These are phyloP conservation scores for Geotrichum reessii DNA, from an alignment of 1,139 yeast genomes.

Conservation along the genomic window DNA sequence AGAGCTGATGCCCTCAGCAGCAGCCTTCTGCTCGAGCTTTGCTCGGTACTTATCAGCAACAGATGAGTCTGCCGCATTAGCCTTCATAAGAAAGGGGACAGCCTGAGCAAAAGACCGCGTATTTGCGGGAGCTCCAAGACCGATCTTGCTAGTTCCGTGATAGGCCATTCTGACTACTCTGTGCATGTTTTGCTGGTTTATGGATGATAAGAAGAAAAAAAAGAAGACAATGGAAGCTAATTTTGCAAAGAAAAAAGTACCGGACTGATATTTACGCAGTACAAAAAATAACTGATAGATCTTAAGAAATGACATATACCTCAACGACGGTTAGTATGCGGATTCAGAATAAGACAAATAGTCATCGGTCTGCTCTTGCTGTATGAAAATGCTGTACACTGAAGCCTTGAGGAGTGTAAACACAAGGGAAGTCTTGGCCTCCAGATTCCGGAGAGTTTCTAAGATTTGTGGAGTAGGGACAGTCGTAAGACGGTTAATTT, in stretches of 20 bases:
- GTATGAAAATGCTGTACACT: constrained; percentile 48
- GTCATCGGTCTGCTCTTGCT: constrained; percentile 36
- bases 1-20: constrained; percentile 40
- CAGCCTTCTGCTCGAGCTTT: constrained; percentile 48
- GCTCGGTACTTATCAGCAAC: constrained; percentile 34
- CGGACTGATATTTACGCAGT: not conserved
- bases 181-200: constrained; percentile 4
- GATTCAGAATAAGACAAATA: constrained; percentile 8
- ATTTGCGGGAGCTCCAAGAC: constrained; percentile 7
- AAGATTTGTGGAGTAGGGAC: constrained; percentile 39
- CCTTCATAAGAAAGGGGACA: constrained; percentile 11
- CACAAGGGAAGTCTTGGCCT: constrained; percentile 52
- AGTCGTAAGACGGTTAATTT: constrained; percentile 25
- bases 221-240: not conserved
- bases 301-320: not conserved
- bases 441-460: constrained; percentile 47
- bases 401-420: constrained; percentile 56
- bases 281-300: not conserved
- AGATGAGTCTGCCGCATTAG: constrained; percentile 15
- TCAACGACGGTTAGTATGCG: constrained; percentile 1
- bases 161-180: constrained; percentile 9
- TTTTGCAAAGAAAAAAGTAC: not conserved
- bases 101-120: constrained; percentile 11
- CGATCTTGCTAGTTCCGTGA: constrained; percentile 7
- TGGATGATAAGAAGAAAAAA: not conserved